Conservation (phyloP, 2,329 filamentous ascomycete species). For the Fusarium drepaniforme region DNA sequence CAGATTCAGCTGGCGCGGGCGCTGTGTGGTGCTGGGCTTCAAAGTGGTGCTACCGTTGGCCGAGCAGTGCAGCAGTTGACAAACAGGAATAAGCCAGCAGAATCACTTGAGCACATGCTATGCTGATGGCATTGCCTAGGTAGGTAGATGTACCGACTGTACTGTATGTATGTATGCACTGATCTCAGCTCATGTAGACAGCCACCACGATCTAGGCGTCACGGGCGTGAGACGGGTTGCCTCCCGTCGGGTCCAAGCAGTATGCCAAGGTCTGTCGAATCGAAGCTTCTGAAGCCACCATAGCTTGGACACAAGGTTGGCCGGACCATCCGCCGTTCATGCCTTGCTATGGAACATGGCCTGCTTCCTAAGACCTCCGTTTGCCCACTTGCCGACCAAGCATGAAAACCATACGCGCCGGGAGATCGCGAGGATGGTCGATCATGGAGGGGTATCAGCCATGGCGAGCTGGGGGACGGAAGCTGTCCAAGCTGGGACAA, state of each 20-base stretch:
- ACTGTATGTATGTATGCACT: neutral
- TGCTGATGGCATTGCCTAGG: neutral
- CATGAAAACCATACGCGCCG: slow-evolving; percentile 44
- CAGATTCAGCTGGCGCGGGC: slow-evolving; percentile 41
- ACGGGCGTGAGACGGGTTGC: slow-evolving; percentile 23
- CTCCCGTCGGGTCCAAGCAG: slow-evolving; percentile 18
- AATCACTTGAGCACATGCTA: slow-evolving; percentile 22
- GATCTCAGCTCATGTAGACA: slow-evolving; percentile 19
- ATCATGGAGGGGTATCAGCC: slow-evolving; percentile 33
- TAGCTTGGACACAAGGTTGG: slow-evolving; percentile 12
- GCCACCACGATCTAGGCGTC: slow-evolving; percentile 18
- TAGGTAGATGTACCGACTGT: neutral
- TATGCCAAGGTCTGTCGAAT: slow-evolving; percentile 17
- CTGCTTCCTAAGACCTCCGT: slow-evolving; percentile 18
- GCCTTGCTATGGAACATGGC: slow-evolving; percentile 15
- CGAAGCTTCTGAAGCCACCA: slow-evolving; percentile 16
- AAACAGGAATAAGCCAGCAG: slow-evolving; percentile 29
- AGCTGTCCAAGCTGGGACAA: slow-evolving; percentile 35
- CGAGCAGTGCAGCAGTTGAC: slow-evolving; percentile 19
- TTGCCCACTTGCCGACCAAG: slow-evolving; percentile 26
- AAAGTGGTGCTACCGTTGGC: slow-evolving; percentile 14
- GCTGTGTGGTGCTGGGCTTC: slow-evolving; percentile 9
- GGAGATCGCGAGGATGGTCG: slow-evolving; percentile 33
- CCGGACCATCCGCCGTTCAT: slow-evolving; percentile 17
- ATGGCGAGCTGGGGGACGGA: slow-evolving; percentile 10